Base-by-base conservation (phyloP, 148 eudicot genomes). In the Nepenthes gracilis region DNA sequence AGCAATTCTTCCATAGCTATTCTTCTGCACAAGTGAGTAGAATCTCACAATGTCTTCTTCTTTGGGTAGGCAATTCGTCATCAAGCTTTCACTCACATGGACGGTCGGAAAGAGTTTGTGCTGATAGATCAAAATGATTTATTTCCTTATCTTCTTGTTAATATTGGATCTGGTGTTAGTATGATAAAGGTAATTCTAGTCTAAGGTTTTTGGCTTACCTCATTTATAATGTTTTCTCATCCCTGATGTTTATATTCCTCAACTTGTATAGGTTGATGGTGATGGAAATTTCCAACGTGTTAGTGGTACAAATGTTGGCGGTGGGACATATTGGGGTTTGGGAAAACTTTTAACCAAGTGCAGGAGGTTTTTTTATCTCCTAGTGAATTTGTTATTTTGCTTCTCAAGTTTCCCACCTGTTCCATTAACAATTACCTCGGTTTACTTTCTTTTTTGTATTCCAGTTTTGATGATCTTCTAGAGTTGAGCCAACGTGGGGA, bases 301-400 rank as follows among this genome's bases (percentile, higher is more conserved):
- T 59, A 93, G 98, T 55, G 98, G 98, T 62, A 88, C 98, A 67
- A 93, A 93, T 77, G 98, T 93, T 59, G 98, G 98, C 54, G 98
- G 98, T 67, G 98, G 98, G 62, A 93, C 98, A 37, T 93, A 93
- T 66, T 93, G 98, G 96, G 98, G 98, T 23, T 71, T 93, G 65
- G 98, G 98, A 62, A 93, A 73, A 72, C 77, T 93, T 55, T 58
- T 88, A 72, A 93, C 96, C 47, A 84, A 93, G 78, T 93, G 98
- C 89, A 88, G 79, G 71, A 93, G 96, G 98, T 93, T 47, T 34
- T 34, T 33, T 34, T 11, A 59, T 63, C 8, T 58, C 59, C 33
- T 35, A 15, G 36, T 60, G 45, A 13, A 10, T 40, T 52, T 5
- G 15, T 62, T 51, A 4, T 71, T 13, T 61, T 47, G 23, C 14